Conservation (phyloP, 2,329 filamentous ascomycete species). For the Pseudogymnoascus sp. region DNA sequence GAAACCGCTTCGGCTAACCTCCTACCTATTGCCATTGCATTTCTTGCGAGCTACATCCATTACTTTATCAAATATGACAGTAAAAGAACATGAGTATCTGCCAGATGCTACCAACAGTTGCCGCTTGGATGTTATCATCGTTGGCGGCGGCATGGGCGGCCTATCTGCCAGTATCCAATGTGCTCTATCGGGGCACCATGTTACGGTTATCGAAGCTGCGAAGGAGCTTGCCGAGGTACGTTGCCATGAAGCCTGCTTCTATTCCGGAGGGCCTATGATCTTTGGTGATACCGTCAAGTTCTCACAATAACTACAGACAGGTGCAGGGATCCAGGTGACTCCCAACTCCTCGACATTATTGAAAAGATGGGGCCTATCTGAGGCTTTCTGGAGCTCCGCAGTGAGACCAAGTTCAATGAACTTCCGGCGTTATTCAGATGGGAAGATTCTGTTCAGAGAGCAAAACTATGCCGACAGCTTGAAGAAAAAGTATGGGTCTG, state of each 20-base stretch:
- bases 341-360: slow-evolving; percentile 23
- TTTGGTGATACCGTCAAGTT: slow-evolving; percentile 25
- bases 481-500: background rate
- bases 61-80: background rate
- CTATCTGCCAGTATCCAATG: slow-evolving; percentile 35
- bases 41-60: background rate
- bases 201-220: slow-evolving; percentile 38
- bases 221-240: slow-evolving; percentile 34
- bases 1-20: background rate
- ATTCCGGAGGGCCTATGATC: background rate
- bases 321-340: slow-evolving; percentile 25
- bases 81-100: background rate
- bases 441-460: background rate
- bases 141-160: slow-evolving; percentile 50
- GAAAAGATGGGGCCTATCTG: slow-evolving; percentile 20
- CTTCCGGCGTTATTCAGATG: background rate
- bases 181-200: slow-evolving; percentile 29
- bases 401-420: background rate
- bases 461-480: background rate
- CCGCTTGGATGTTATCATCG: slow-evolving; percentile 35
- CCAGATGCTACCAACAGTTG: background rate
- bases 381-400: background rate
- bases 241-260: background rate
- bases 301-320: slow-evolving; percentile 23
- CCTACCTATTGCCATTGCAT: background rate